Percentiles rank a stretch among this genome's conserved stretches.
Evolutionary conservation across 106 monocot species (phyloP).

Genomic region (Cymbidium sinense): DNA sequence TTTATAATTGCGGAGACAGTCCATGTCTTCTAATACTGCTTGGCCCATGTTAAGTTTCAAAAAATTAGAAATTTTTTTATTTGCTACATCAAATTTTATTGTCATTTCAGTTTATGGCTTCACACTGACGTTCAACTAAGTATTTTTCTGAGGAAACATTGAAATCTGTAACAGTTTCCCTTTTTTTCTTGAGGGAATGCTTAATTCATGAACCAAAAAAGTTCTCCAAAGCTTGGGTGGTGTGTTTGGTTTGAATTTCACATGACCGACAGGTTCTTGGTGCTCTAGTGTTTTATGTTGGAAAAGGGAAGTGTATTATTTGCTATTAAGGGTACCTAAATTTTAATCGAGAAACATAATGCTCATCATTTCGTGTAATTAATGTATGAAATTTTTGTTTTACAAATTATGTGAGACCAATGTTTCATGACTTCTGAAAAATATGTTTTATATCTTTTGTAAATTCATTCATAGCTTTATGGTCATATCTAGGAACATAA

Average conservation of each 20-base stretch:
- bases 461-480: not conserved
- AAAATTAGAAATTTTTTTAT: not conserved
- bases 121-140: not conserved
- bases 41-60: not conserved
- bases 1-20: not conserved
- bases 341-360: not conserved
- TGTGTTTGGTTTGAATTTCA: not conserved
- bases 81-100: not conserved
- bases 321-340: not conserved
- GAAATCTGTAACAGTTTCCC: not conserved
- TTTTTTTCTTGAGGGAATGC: not conserved
- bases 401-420: not conserved
- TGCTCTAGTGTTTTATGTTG: not conserved
- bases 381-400: too few species aligned
- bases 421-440: not conserved
- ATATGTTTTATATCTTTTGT: not conserved
- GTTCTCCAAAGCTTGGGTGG: not conserved
- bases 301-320: not conserved
- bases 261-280: not conserved
- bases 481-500: not conserved
- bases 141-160: not conserved
- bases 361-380: not conserved
- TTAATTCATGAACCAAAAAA: not conserved
- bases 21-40: not conserved
- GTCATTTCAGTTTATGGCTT: not conserved